Percentiles rank a stretch among this genome's conserved stretches.
These are phyloP conservation scores for Aspergillus ostianus DNA, from an alignment of 495 filamentous ascomycete species.

Conservation along the genomic window DNA sequence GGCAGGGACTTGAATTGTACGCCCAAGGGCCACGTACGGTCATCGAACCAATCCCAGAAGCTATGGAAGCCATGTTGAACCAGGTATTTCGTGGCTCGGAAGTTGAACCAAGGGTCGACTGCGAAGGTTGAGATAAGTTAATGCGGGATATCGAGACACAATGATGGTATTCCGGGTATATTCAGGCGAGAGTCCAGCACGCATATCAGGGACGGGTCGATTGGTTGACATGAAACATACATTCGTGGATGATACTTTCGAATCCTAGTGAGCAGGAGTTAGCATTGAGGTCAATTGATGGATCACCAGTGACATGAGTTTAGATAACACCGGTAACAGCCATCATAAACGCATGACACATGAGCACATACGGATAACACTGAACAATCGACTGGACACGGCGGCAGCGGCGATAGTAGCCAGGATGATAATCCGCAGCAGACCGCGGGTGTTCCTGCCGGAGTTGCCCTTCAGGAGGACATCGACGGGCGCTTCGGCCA, in stretches of 20 bases:
- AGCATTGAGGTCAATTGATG: constrained; percentile 29
- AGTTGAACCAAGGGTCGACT: constrained; percentile 99
- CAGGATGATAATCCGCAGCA: constrained; percentile 90
- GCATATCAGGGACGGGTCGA: not conserved
- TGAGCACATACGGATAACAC: constrained; percentile 80
- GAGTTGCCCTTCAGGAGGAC: constrained; percentile 65
- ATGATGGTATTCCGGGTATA: not conserved
- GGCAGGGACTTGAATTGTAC: not conserved
- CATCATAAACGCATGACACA: not conserved
- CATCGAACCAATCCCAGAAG: constrained; percentile 99
- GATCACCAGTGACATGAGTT: not conserved
- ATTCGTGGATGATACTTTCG: constrained; percentile 99
- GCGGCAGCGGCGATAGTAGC: constrained; percentile 89
- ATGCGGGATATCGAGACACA: constrained; percentile 10
- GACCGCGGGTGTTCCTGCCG: constrained; percentile 73
- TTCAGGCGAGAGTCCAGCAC: not conserved
- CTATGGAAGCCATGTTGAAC: constrained; percentile 95
- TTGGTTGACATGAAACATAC: constrained; percentile 53
- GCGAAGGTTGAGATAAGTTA: constrained; percentile 20
- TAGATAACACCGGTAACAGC: not conserved
- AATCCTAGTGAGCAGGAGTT: constrained; percentile 62
- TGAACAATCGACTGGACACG: constrained; percentile 92
- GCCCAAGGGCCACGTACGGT: constrained; percentile 59
- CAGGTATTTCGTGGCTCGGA: constrained; percentile 96
- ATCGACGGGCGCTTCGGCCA: constrained; percentile 53